A percentile compares a stretch with the other conserved stretches of the same genome.
phyloP scores from a whole-genome alignment of 1,139 yeast genomes.

The Lodderomyces orthopsilosis region DNA sequence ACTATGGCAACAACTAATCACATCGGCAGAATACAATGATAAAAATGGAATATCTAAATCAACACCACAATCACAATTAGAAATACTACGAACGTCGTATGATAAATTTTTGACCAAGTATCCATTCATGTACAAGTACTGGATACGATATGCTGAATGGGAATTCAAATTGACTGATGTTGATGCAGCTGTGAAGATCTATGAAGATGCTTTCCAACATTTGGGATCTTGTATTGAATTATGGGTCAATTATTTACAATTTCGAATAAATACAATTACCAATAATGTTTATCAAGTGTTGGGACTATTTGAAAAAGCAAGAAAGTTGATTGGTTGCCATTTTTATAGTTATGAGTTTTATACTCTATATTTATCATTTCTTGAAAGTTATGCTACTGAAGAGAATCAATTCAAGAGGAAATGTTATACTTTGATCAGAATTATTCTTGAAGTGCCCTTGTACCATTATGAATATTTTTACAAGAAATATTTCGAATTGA shows the following conservation, averaged over 20 bases:
- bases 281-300: slow-evolving; percentile 32
- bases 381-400: slow-evolving; percentile 36
- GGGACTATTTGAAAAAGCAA: slow-evolving; percentile 59
- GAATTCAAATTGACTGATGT: slow-evolving; percentile 62
- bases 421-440: slow-evolving; percentile 51
- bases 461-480: slow-evolving; percentile 68
- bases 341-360: slow-evolving; percentile 75
- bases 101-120: slow-evolving; percentile 56
- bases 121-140: slow-evolving; percentile 74
- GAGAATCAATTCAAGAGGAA: slow-evolving; percentile 31
- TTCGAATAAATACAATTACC: slow-evolving; percentile 45
- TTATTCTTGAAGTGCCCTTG: slow-evolving; percentile 67
- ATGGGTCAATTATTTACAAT: slow-evolving; percentile 70
- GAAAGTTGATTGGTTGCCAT: slow-evolving; percentile 64
- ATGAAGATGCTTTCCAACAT: slow-evolving; percentile 50
- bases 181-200: slow-evolving; percentile 48
- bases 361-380: slow-evolving; percentile 61
- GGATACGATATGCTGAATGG: slow-evolving; percentile 72
- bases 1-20: slow-evolving; percentile 50
- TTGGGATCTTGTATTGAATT: slow-evolving; percentile 58
- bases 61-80: slow-evolving; percentile 38
- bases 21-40: slow-evolving; percentile 25
- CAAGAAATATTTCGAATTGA: slow-evolving; percentile 37
- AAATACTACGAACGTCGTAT: slow-evolving; percentile 50
- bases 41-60: slow-evolving; percentile 39